Base-by-base conservation (phyloP, 257 asterid genomes). In the Plantago elongata region DNA sequence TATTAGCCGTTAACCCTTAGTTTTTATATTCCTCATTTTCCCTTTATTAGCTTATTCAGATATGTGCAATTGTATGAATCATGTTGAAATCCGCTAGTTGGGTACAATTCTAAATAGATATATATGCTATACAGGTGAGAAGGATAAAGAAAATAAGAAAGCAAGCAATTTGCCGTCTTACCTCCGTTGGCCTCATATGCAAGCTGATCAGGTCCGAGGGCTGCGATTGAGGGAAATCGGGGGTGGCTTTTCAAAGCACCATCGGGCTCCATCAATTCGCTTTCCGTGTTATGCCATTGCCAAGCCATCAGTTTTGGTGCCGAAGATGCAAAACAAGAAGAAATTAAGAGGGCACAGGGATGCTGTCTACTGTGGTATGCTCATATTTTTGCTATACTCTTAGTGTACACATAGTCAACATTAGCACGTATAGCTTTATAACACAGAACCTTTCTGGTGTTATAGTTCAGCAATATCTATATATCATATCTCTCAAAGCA, bases 151-250 rank as follows among this genome's bases (percentile, higher is more conserved):
- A 72, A 80, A 73, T 66, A 89, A 83, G 82, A 78, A 74, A 72
- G 75, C 47, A 67, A 81, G 72, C 74, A 68, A 63, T 50, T 57
- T 78, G 13, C 84, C 94, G 52, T 66, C 87, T 64, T 86, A 84
- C 75, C 85, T 92, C 51, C 86, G 91, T 45, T 92, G 99, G 99
- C 99, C 99, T 76, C 99, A 92, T 79, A 83, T 82, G 87, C 87
- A 74, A 71, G 91, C 95, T 29, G 95, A 85, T 79, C 97, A 89
- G 81, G 95, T 89, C 65, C 91, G 84, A 71, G 99, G 97, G 69
- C 87, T 92, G 69, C 79, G 87, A 57, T 82, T 92, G 74, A 85
- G 99, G 71, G 99, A 92, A 84, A 84, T 84, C 63, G 99, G 97
- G 69, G 99, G 99, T 55, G 99, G 99, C 71, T 92, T 92, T 75